phyloP scores from a whole-genome alignment of 108 stramenopile genomes.

The Stephanodiscus triporus region DNA sequence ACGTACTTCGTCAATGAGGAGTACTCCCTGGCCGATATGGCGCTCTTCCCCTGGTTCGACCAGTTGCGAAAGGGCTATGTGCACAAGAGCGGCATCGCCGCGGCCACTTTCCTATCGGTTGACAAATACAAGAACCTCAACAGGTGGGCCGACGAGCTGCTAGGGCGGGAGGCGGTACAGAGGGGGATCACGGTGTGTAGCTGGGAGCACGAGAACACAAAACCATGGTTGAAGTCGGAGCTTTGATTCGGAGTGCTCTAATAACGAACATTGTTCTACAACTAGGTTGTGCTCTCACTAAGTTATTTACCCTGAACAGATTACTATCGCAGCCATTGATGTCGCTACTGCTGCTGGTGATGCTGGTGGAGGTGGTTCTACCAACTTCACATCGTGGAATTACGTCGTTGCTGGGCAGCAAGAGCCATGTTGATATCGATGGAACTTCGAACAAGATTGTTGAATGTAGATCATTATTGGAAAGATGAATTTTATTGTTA shows the following conservation, averaged over 20 bases:
- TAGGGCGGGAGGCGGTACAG: slow-evolving; percentile 53
- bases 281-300: too few relatives aligned
- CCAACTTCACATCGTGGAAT: too few relatives aligned
- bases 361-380: too few relatives aligned
- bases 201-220: not conserved
- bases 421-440: too few relatives aligned
- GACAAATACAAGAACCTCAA: slow-evolving; percentile 56
- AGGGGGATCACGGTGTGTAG: slow-evolving; percentile 58
- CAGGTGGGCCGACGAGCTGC: slow-evolving; percentile 56
- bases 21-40: slow-evolving; percentile 87
- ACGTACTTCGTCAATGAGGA: slow-evolving; percentile 74
- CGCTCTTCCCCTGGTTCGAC: slow-evolving; percentile 79
- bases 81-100: slow-evolving; percentile 20
- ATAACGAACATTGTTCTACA: too few relatives aligned
- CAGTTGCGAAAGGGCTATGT: slow-evolving; percentile 34
- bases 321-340: too few relatives aligned
- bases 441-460: too few relatives aligned
- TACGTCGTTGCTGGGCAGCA: too few relatives aligned
- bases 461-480: too few relatives aligned
- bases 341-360: too few relatives aligned
- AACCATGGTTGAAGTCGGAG: not conserved
- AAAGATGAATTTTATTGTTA: too few relatives aligned
- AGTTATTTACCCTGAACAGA: not conserved
- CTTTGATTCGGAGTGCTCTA: too few relatives aligned
- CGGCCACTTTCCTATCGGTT: slow-evolving; percentile 55